These are phyloP conservation scores for bread wheat (Triticum aestivum) DNA, from an alignment of 176 grass and related monocot genomes.

Conservation along the genomic window DNA sequence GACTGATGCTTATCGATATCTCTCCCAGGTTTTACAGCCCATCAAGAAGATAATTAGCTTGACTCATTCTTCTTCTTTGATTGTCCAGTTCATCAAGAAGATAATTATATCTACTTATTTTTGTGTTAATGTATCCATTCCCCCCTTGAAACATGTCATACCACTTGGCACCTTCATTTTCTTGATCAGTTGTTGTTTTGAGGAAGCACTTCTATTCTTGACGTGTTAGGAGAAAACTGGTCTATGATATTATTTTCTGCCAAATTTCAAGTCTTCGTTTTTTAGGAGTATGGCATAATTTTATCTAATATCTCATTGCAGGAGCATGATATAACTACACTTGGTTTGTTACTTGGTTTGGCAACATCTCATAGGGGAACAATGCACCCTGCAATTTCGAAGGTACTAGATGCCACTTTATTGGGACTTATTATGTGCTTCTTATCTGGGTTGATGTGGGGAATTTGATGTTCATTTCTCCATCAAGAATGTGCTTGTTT, in stretches of 20 bases:
- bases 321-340: constrained; percentile 95
- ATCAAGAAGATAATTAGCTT: constrained; percentile 10
- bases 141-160: background rate
- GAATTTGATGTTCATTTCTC: constrained; percentile 16
- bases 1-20: constrained; percentile 86
- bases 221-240: background rate
- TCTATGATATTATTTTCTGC: background rate
- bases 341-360: constrained; percentile 84
- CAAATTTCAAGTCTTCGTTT: constrained; percentile 20
- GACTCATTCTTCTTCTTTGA: constrained; percentile 22
- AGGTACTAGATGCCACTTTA: constrained; percentile 38
- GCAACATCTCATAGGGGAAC: constrained; percentile 92
- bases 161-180: constrained; percentile 2
- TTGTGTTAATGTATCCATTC: background rate
- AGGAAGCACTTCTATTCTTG: background rate
- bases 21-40: constrained; percentile 65
- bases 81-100: background rate
- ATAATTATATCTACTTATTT: background rate
- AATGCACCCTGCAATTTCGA: constrained; percentile 89
- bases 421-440: background rate
- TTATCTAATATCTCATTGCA: constrained; percentile 30
- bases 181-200: background rate
- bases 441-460: background rate
- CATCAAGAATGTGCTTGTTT: background rate
- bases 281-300: constrained; percentile 19